Evolutionary conservation across 2,329 filamentous ascomycete genomes (phyloP).

Genomic region (Neonectria hederae): DNA sequence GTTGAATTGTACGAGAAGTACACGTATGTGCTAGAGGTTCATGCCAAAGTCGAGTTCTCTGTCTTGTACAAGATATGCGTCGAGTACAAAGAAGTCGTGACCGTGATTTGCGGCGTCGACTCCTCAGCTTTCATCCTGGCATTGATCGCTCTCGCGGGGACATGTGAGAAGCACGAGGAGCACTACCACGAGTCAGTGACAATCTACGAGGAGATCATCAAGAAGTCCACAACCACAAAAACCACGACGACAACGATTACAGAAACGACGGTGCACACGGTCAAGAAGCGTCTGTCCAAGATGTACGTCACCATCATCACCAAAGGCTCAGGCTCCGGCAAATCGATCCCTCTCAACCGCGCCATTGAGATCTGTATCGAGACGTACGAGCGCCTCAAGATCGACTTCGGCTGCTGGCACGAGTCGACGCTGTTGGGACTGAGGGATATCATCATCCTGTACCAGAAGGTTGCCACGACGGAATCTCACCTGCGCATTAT

Average conservation of each 20-base stretch:
- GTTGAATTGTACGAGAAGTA: slow-evolving; percentile 56
- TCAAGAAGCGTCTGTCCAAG: slow-evolving; percentile 61
- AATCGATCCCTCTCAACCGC: slow-evolving; percentile 47
- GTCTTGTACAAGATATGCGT: slow-evolving; percentile 55
- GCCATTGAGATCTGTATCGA: slow-evolving; percentile 50
- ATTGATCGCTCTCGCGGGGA: slow-evolving; percentile 51
- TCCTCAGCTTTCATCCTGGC: slow-evolving; percentile 44
- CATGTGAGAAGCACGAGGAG: slow-evolving; percentile 56
- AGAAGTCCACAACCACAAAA: slow-evolving; percentile 47
- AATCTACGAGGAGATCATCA: slow-evolving; percentile 58
- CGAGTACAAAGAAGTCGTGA: slow-evolving; percentile 58
- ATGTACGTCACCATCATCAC: slow-evolving; percentile 54
- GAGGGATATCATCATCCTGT: slow-evolving; percentile 53
- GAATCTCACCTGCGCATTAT: slow-evolving; percentile 51
- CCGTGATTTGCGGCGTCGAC: slow-evolving; percentile 47
- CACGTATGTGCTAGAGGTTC: slow-evolving; percentile 56
- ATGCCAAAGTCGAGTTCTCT: slow-evolving; percentile 53
- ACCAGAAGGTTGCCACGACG: slow-evolving; percentile 50
- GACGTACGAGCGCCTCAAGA: slow-evolving; percentile 53
- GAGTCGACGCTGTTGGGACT: slow-evolving; percentile 55
- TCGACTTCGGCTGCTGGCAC: slow-evolving; percentile 57
- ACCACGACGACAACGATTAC: slow-evolving; percentile 42
- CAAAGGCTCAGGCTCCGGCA: slow-evolving; percentile 47
- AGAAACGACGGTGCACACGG: slow-evolving; percentile 51
- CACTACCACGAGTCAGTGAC: slow-evolving; percentile 55